Percentiles rank a stretch among this genome's conserved stretches.
Evolutionary conservation across 2,329 filamentous ascomycete species (phyloP).

Genomic region (Grosmannia clavigera): DNA sequence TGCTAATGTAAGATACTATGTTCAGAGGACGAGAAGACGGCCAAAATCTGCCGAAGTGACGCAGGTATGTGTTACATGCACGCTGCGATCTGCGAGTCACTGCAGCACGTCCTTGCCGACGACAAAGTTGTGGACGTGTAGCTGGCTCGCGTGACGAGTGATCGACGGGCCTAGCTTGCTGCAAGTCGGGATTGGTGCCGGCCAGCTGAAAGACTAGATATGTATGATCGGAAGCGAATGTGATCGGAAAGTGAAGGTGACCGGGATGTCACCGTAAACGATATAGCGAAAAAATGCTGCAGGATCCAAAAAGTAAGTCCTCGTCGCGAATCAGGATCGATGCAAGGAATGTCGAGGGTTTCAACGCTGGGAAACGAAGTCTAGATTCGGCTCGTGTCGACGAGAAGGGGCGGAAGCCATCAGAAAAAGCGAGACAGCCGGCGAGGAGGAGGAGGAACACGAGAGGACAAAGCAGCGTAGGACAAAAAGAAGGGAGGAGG

Average conservation of each 20-base stretch:
- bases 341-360: neutral
- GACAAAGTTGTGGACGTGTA: neutral
- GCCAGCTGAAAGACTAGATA: neutral
- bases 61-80: neutral
- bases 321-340: neutral
- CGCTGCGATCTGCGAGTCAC: neutral
- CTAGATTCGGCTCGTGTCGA: neutral
- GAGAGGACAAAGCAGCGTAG: neutral
- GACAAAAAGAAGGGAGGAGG: neutral
- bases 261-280: neutral
- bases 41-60: neutral
- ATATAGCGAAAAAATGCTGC: neutral
- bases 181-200: neutral
- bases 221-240: neutral
- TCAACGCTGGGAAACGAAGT: neutral
- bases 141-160: neutral
- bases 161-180: neutral
- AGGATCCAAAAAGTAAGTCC: neutral
- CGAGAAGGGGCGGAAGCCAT: neutral
- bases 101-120: neutral
- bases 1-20: no score
- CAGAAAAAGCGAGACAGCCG: neutral
- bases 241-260: neutral
- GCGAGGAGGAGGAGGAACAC: neutral
- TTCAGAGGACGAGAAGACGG: neutral